A percentile compares a stretch with the other conserved stretches of the same genome.
These are phyloP conservation scores for Phytophthora hybrid DNA, from an alignment of 352 stramenopile genomes.

Conservation along the genomic window DNA sequence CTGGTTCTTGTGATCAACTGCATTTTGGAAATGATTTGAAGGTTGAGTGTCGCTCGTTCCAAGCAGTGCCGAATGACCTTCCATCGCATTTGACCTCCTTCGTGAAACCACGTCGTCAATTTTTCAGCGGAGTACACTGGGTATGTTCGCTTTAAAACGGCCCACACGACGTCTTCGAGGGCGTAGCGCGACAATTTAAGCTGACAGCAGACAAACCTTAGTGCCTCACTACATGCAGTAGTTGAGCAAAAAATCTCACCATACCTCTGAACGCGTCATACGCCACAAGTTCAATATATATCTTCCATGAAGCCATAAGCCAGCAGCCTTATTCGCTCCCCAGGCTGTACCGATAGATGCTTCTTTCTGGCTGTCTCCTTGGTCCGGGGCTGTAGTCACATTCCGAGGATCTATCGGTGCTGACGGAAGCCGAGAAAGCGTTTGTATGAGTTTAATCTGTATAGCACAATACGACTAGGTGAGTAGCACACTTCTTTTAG, in stretches of 20 bases:
- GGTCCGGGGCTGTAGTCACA: slow-evolving; percentile 28
- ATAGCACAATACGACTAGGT: slow-evolving; percentile 28
- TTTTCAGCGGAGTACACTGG: slow-evolving; percentile 66
- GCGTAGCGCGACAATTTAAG: slow-evolving; percentile 87
- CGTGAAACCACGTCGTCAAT: slow-evolving; percentile 70
- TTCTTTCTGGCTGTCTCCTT: slow-evolving; percentile 41
- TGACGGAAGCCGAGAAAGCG: slow-evolving; percentile 66
- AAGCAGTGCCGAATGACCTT: slow-evolving; percentile 69
- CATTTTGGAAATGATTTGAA: slow-evolving; percentile 85
- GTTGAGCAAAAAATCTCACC: not conserved
- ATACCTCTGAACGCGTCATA: slow-evolving; percentile 83
- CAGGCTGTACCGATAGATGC: slow-evolving; percentile 77
- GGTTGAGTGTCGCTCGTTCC: slow-evolving; percentile 56
- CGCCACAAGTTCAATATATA: slow-evolving; percentile 95
- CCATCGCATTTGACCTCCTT: slow-evolving; percentile 49
- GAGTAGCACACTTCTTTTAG: not conserved
- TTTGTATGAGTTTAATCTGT: slow-evolving; percentile 80
- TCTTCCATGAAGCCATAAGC: slow-evolving; percentile 90
- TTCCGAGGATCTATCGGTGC: slow-evolving; percentile 67
- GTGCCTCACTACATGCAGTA: not conserved
- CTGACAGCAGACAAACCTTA: slow-evolving; percentile 37
- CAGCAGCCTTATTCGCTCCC: slow-evolving; percentile 85
- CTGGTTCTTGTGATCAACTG: slow-evolving; percentile 88
- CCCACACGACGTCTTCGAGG: slow-evolving; percentile 78
- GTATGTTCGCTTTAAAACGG: slow-evolving; percentile 71